Base-by-base conservation (phyloP, 805 yeast species). In the Naumovozyma dairenensis region DNA sequence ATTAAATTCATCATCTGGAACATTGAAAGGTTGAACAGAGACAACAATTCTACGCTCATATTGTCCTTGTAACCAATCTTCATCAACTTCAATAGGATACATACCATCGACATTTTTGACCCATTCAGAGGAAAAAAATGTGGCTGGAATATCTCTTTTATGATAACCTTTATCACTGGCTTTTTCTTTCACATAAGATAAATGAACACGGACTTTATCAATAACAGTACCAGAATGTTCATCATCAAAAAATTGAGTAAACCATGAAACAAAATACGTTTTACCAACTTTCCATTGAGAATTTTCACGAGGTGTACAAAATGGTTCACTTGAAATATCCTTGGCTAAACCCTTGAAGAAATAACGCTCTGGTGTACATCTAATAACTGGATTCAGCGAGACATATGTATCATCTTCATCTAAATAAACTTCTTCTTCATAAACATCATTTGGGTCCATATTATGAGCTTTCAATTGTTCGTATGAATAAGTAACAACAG, bases 281-380 rank as follows among this genome's bases (percentile, higher is more conserved):
- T 67, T 59, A 21, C 70, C 94, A 38, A 71, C 55, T 42, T 70
- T 68, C 59, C 81, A 64, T 25, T 62, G 66, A 9, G 66, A 47
- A 38, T 74, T 69, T 46, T 80, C 87, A 21, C 62, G 65, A 9
- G 95, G 96, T 15, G 82, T 71, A 57, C 96, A 85, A 57, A 84
- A 82, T n/a, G 96, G 96, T 33, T 66, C 92, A 25, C 85, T 71
- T 1, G 62, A 47, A 13, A 59, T 53, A 34, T 63, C 58, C 44
- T 74, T 74, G 20, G 75, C 77, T 24, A 64, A 38, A 6, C 87
- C 89, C 51, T 77, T 79, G 44, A 66, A 69, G 48, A 62, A 67
- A 53, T 81, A 85, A 31, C 71, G 59, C 34, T 79, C 79, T 2
- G 96, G 96, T 4, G 86, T 81, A 60, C 96, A 85, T 59, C 95